A percentile compares a stretch with the other conserved stretches of the same genome.
Evolutionary conservation across 2,329 filamentous ascomycete species (phyloP).

Genomic region (Paramyrothecium roridum): DNA sequence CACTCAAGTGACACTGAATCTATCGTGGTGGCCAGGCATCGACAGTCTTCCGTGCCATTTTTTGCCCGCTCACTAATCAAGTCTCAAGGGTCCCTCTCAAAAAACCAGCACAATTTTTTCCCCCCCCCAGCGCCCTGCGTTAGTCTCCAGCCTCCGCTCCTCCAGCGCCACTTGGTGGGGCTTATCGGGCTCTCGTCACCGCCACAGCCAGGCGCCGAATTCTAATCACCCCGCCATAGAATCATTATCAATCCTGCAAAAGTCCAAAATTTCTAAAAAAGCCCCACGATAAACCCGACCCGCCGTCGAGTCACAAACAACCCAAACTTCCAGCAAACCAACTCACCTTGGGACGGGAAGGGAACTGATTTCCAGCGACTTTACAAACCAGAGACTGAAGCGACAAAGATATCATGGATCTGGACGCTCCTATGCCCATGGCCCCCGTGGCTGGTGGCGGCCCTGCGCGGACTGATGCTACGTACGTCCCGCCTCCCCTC

Average conservation of each 20-base stretch:
- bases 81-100: too few species aligned
- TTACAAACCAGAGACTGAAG: too few species aligned
- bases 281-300: background rate
- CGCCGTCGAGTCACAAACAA: background rate
- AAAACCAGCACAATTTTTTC: background rate
- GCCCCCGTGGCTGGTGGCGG: background rate
- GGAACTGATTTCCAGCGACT: too few species aligned
- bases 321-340: background rate
- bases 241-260: background rate
- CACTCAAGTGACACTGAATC: too few species aligned
- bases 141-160: background rate
- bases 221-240: background rate
- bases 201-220: background rate
- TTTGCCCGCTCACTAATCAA: too few species aligned
- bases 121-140: background rate
- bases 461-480: background rate
- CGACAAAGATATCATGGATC: background rate
- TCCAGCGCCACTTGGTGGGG: background rate
- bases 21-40: too few species aligned
- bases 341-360: too few species aligned
- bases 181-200: background rate
- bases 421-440: constrained; percentile 1
- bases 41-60: too few species aligned
- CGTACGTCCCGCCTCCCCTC: background rate
- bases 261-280: background rate